Percentiles rank a stretch among this genome's conserved stretches.
Evolutionary conservation across 331 rosid species (phyloP).

Genomic region (Pyracantha coccinea): DNA sequence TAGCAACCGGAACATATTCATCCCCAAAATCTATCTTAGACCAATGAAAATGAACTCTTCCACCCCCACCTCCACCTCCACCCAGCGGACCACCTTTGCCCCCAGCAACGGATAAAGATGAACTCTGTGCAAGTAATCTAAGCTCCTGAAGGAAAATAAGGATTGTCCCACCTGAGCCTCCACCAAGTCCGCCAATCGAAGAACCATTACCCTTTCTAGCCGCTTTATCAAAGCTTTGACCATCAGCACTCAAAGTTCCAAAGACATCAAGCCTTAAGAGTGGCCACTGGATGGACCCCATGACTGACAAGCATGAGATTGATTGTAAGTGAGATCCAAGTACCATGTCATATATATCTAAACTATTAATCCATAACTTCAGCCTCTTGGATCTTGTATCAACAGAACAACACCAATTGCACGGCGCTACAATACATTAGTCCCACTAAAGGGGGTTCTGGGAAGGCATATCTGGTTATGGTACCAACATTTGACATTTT

Average conservation of each 20-base stretch:
- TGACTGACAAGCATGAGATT: conserved; percentile 47
- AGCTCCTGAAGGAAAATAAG: conserved; percentile 97
- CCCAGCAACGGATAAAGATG: conserved; percentile 76
- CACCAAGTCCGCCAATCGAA: conserved; percentile 85
- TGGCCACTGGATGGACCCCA: conserved; percentile 98
- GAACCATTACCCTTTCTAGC: conserved; percentile 46
- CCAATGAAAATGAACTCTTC: conserved; percentile 99
- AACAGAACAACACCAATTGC: conserved; percentile 12
- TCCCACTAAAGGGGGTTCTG: background rate
- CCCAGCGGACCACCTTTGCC: conserved; percentile 89
- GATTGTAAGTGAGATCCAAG: conserved; percentile 6
- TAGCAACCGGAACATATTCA: conserved; percentile 85
- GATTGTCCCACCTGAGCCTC: conserved; percentile 97
- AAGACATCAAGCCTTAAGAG: conserved; percentile 62
- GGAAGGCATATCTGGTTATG: background rate
- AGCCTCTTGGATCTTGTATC: background rate
- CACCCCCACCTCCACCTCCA: conserved; percentile 99
- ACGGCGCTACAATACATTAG: background rate
- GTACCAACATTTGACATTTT: background rate
- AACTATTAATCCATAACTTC: background rate
- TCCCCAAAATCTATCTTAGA: conserved; percentile 66
- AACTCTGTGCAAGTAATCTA: conserved; percentile 46
- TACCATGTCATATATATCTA: background rate
- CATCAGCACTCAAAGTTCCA: conserved; percentile 84
- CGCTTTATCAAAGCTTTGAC: conserved; percentile 70